Percentiles rank a stretch among this genome's conserved stretches.
Conservation (phyloP, 345 rosid genomes). For the Lepidium aucheri region DNA sequence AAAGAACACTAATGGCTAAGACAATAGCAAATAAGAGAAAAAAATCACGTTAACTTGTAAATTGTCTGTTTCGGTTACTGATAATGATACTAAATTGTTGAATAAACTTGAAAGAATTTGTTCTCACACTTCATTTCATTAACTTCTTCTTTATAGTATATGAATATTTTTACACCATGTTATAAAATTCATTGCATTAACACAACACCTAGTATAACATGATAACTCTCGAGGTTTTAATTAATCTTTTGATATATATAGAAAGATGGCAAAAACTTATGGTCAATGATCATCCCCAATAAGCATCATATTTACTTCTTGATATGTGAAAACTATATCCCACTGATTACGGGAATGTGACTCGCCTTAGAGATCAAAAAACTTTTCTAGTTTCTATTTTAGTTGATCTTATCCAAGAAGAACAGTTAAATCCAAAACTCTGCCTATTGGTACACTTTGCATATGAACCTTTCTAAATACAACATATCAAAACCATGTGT, state of each 20-base stretch:
- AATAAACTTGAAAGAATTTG: neutral
- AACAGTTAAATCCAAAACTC: constrained; percentile 51
- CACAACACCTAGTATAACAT: neutral
- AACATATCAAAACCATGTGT: neutral
- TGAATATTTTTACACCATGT: neutral
- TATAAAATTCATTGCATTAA: neutral
- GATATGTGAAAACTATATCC: constrained; percentile 52
- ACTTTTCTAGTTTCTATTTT: constrained; percentile 39
- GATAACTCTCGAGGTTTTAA: neutral
- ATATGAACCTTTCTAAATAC: constrained; percentile 47
- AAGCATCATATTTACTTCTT: constrained; percentile 63
- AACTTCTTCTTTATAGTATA: neutral
- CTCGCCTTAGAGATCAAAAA: constrained; percentile 47
- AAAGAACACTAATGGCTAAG: too few relatives aligned
- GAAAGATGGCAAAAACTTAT: constrained; percentile 29
- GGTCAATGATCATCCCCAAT: constrained; percentile 81
- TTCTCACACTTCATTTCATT: neutral
- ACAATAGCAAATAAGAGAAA: too few relatives aligned
- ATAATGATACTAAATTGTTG: too few relatives aligned
- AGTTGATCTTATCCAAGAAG: constrained; percentile 43
- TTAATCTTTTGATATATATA: neutral
- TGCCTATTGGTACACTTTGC: constrained; percentile 49
- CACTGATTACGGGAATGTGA: constrained; percentile 35
- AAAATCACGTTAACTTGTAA: too few relatives aligned
- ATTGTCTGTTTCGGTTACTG: too few relatives aligned